A percentile compares a stretch with the other conserved stretches of the same genome.
phyloP scores from a whole-genome alignment of 495 filamentous ascomycete species.

The Terfezia claveryi region DNA sequence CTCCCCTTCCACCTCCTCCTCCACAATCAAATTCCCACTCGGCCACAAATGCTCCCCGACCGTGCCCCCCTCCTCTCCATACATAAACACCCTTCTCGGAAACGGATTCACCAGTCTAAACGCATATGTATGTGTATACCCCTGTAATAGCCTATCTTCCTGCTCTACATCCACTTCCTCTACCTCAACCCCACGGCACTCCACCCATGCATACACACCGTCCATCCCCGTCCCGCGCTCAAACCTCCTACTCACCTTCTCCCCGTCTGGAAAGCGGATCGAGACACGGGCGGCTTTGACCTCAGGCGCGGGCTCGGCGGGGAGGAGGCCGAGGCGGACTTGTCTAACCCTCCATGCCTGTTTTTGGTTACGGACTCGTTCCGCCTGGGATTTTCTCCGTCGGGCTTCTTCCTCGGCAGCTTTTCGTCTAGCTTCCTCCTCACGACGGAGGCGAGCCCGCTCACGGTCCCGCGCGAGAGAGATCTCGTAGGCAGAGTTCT shows the following conservation, averaged over 20 bases:
- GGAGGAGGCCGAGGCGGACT: conserved; percentile 36
- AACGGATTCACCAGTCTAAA: conserved; percentile 68
- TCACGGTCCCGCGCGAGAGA: conserved; percentile 74
- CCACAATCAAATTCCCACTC: conserved; percentile 76
- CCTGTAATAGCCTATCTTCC: conserved; percentile 29
- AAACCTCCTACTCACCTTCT: conserved; percentile 54
- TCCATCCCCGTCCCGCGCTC: conserved; percentile 42
- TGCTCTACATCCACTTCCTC: conserved; percentile 14
- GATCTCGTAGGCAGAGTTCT: conserved; percentile 80
- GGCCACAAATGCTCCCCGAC: conserved; percentile 53
- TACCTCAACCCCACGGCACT: conserved; percentile 46
- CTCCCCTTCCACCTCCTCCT: conserved; percentile 22
- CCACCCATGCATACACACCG: conserved; percentile 88
- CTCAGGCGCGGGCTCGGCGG: conserved; percentile 41
- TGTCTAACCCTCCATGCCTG: conserved; percentile 29
- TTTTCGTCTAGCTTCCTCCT: conserved; percentile 47
- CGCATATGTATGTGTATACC: conserved; percentile 52
- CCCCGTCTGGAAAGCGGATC: conserved; percentile 49
- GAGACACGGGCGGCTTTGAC: conserved; percentile 62
- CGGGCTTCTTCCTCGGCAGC: conserved; percentile 40
- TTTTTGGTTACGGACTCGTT: conserved; percentile 38
- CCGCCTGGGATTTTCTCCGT: conserved; percentile 32
- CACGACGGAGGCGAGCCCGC: conserved; percentile 45
- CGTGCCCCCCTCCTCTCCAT: conserved; percentile 40
- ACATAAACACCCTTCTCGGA: conserved; percentile 60